A percentile compares a stretch with the other conserved stretches of the same genome.
phyloP scores from a whole-genome alignment of 2,329 filamentous ascomycete genomes.

The Drechslerella coelobrocha region DNA sequence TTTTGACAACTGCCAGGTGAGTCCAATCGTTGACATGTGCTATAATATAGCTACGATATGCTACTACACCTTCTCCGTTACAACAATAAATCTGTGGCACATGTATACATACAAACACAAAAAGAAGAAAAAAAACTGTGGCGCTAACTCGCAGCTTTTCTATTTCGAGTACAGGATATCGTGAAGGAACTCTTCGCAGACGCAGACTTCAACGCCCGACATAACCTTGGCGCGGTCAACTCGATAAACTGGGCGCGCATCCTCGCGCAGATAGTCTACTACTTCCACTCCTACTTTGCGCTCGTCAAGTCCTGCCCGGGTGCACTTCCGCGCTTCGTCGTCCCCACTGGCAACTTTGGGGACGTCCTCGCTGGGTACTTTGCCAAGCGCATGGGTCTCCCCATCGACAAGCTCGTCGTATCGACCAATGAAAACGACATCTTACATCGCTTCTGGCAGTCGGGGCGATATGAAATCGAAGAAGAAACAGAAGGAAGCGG shows the following conservation, averaged over 20 bases:
- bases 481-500: slow-evolving; percentile 66
- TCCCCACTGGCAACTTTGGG: slow-evolving; percentile 95
- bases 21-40: too few species aligned
- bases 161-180: slow-evolving; percentile 77
- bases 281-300: slow-evolving; percentile 91
- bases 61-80: not conserved
- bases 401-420: slow-evolving; percentile 84
- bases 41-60: slow-evolving; percentile 51
- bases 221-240: slow-evolving; percentile 91
- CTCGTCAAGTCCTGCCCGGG: slow-evolving; percentile 68
- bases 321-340: slow-evolving; percentile 76
- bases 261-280: slow-evolving; percentile 95
- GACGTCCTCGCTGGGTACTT: slow-evolving; percentile 95
- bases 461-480: slow-evolving; percentile 79
- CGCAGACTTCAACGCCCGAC: slow-evolving; percentile 77
- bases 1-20: slow-evolving; percentile 91
- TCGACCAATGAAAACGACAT: slow-evolving; percentile 99
- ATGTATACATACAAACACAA: too few species aligned
- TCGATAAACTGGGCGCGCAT: slow-evolving; percentile 97
- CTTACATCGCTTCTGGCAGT: slow-evolving; percentile 91
- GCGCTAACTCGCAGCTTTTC: too few species aligned
- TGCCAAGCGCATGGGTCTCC: slow-evolving; percentile 86
- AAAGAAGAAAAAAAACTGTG: too few species aligned
- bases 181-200: slow-evolving; percentile 93
- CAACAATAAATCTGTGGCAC: too few species aligned